These are phyloP conservation scores for Letharia lupina DNA, from an alignment of 495 filamentous ascomycete genomes.

Conservation along the genomic window DNA sequence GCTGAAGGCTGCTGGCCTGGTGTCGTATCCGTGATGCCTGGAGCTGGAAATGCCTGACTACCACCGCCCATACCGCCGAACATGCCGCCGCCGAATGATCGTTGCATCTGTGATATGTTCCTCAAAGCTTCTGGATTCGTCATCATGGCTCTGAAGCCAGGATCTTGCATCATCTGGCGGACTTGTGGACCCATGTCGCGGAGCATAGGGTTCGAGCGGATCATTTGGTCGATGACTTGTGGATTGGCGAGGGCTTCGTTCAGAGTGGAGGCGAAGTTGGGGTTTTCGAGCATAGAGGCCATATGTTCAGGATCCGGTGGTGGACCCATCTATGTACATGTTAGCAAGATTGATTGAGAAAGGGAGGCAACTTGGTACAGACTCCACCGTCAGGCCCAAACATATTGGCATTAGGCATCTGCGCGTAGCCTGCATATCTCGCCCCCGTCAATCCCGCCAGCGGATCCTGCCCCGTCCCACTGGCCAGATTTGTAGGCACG, in stretches of 20 bases:
- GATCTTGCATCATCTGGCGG: constrained; percentile 75
- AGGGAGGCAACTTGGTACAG: constrained; percentile 37
- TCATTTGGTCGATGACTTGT: constrained; percentile 83
- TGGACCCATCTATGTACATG: constrained; percentile 68
- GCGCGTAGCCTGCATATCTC: constrained; percentile 84
- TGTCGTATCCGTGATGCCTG: constrained; percentile 73
- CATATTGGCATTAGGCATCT: constrained; percentile 76
- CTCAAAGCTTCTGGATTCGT: constrained; percentile 82
- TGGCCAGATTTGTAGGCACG: constrained; percentile 83
- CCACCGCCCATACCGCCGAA: constrained; percentile 37
- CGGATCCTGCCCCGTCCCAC: constrained; percentile 85
- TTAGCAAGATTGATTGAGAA: constrained; percentile 1
- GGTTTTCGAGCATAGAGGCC: constrained; percentile 77
- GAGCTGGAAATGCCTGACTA: constrained; percentile 64
- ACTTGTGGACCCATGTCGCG: constrained; percentile 73
- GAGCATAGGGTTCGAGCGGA: constrained; percentile 78
- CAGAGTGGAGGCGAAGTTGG: constrained; percentile 70
- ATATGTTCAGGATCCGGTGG: constrained; percentile 73
- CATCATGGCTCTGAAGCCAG: constrained; percentile 86
- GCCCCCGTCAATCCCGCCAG: constrained; percentile 88
- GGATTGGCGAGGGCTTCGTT: constrained; percentile 95
- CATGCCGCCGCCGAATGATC: constrained; percentile 54
- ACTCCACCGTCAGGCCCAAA: constrained; percentile 97
- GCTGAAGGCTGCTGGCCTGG: constrained; percentile 29
- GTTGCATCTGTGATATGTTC: constrained; percentile 69